A percentile compares a stretch with the other conserved stretches of the same genome.
These are phyloP conservation scores for Athelia psychrophila DNA, from an alignment of 1,284 basidiomycete species.

Conservation along the genomic window DNA sequence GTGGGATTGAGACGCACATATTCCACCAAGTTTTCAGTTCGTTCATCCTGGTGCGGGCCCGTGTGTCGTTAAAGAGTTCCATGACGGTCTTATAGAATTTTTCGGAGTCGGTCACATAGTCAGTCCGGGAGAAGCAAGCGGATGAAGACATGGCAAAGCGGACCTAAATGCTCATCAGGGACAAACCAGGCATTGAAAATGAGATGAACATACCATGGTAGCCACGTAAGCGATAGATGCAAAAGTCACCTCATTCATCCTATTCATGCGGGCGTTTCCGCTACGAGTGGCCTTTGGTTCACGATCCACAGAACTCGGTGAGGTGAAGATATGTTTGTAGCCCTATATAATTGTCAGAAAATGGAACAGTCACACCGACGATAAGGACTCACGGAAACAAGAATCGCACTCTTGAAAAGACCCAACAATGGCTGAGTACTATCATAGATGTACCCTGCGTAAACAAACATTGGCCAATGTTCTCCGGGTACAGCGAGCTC, in stretches of 20 bases:
- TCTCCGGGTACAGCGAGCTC: neutral
- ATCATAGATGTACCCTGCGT: neutral
- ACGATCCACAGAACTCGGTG: neutral
- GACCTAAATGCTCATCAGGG: neutral
- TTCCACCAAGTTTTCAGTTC: slow-evolving; percentile 1
- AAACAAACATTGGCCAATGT: neutral
- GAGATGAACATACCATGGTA: neutral
- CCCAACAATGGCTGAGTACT: neutral
- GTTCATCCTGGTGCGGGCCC: no score
- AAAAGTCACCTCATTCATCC: neutral
- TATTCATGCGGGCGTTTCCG: neutral
- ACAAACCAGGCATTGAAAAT: neutral
- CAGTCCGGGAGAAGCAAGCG: neutral
- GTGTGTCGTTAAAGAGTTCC: neutral
- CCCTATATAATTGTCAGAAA: neutral
- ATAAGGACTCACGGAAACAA: neutral
- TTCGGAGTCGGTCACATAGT: neutral
- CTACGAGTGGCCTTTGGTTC: neutral
- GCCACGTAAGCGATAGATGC: neutral
- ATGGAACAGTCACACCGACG: neutral
- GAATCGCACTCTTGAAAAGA: neutral
- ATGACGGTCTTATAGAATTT: slow-evolving; percentile 1
- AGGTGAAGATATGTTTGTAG: neutral
- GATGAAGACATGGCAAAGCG: neutral
- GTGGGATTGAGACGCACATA: neutral